phyloP scores from a whole-genome alignment of 23 red algal genomes.

The Cyanidium caldarium region DNA sequence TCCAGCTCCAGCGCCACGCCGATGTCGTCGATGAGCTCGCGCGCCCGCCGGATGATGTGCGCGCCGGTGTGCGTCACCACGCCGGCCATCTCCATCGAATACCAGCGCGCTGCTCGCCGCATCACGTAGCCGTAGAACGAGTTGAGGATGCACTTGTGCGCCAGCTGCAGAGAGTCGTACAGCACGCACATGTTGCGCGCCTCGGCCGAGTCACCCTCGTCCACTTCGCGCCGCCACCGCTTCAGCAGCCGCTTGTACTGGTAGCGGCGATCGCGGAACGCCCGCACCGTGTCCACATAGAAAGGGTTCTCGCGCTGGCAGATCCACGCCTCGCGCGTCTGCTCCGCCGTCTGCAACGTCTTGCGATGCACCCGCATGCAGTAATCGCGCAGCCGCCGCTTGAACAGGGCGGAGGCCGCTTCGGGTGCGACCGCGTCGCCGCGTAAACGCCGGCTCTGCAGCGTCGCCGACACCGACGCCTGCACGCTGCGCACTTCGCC shows the following conservation, averaged over 20 bases:
- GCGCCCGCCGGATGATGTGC: slow-evolving; percentile 70
- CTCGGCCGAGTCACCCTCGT: slow-evolving; percentile 17
- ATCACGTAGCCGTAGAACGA: slow-evolving; percentile 99
- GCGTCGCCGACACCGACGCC: slow-evolving; percentile 8
- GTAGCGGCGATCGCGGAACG: slow-evolving; percentile 90
- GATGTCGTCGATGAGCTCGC: slow-evolving; percentile 78
- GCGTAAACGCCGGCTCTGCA: not conserved
- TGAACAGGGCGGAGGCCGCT: slow-evolving; percentile 8
- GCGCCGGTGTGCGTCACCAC: slow-evolving; percentile 94
- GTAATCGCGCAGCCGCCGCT: slow-evolving; percentile 62
- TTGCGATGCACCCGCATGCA: slow-evolving; percentile 46
- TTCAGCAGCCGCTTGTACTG: slow-evolving; percentile 96
- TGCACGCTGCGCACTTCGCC: slow-evolving; percentile 78
- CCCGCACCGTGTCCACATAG: slow-evolving; percentile 94
- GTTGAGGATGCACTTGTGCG: slow-evolving; percentile 98
- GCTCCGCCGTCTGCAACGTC: slow-evolving; percentile 22
- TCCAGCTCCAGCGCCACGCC: slow-evolving; percentile 89
- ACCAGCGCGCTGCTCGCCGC: slow-evolving; percentile 84
- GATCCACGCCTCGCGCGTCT: slow-evolving; percentile 49
- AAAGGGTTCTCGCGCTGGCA: slow-evolving; percentile 97
- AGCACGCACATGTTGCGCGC: slow-evolving; percentile 56
- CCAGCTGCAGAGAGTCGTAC: slow-evolving; percentile 90
- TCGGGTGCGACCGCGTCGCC: not conserved
- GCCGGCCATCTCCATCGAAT: slow-evolving; percentile 99
- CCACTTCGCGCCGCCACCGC: slow-evolving; percentile 37